Evolutionary conservation across 2,329 filamentous ascomycete genomes (phyloP).

Genomic region (Penicillium sp.): DNA sequence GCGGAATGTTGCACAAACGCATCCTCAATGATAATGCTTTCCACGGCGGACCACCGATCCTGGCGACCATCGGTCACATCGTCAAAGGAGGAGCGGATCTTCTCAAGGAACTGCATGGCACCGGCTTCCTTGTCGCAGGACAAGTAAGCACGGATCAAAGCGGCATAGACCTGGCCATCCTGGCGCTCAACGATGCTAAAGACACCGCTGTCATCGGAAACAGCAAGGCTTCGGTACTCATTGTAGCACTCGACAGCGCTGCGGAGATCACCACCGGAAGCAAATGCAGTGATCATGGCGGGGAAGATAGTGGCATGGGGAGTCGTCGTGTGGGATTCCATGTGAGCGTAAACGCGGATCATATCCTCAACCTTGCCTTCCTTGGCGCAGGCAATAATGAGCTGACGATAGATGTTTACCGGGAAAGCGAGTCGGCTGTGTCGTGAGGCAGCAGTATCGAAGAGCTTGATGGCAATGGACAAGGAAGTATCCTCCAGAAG

Average conservation of each 20-base stretch:
- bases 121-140: slow-evolving; percentile 77
- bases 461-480: slow-evolving; percentile 80
- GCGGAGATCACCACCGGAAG: slow-evolving; percentile 74
- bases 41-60: slow-evolving; percentile 64
- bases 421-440: slow-evolving; percentile 67
- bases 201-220: slow-evolving; percentile 76
- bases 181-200: slow-evolving; percentile 69
- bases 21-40: slow-evolving; percentile 69
- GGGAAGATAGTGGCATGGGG: slow-evolving; percentile 84
- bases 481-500: slow-evolving; percentile 85
- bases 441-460: slow-evolving; percentile 71
- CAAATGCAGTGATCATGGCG: slow-evolving; percentile 93
- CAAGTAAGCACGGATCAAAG: slow-evolving; percentile 88
- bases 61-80: slow-evolving; percentile 52
- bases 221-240: slow-evolving; percentile 86
- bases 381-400: slow-evolving; percentile 85
- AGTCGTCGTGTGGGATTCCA: slow-evolving; percentile 75
- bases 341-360: slow-evolving; percentile 86
- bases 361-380: slow-evolving; percentile 82
- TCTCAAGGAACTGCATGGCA: slow-evolving; percentile 81
- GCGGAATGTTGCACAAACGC: slow-evolving; percentile 81
- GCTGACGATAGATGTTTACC: slow-evolving; percentile 77
- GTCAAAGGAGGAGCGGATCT: slow-evolving; percentile 64
- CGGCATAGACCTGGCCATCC: slow-evolving; percentile 83
- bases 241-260: slow-evolving; percentile 95